Evolutionary conservation across 306 rosid species (phyloP).

Genomic region (Adenanthera pavonina): DNA sequence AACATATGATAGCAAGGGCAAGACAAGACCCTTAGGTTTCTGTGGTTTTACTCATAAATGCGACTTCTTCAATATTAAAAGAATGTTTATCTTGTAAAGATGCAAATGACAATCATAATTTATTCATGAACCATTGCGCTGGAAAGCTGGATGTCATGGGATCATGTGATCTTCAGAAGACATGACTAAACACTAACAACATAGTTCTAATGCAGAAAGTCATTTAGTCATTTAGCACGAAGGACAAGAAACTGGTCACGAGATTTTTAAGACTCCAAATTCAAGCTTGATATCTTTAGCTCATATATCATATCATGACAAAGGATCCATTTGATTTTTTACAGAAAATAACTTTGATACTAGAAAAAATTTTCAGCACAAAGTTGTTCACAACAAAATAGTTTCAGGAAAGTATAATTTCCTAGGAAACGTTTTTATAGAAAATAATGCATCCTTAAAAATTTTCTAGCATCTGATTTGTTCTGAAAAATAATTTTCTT

Average conservation of each 20-base stretch:
- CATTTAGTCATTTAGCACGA: not conserved
- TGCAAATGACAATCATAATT: slow-evolving; percentile 25
- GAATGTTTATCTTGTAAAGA: slow-evolving; percentile 30
- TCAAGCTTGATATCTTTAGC: not conserved
- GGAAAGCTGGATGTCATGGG: not conserved
- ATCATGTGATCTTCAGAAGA: slow-evolving; percentile 12
- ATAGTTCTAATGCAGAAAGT: not conserved
- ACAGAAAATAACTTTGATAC: not conserved
- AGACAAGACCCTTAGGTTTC: not conserved
- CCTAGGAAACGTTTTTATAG: not conserved
- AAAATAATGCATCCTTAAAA: not conserved
- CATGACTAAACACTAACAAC: not conserved
- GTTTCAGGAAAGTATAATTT: not conserved
- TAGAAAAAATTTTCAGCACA: not conserved
- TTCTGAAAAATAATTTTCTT: not conserved
- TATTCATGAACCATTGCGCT: slow-evolving; percentile 20
- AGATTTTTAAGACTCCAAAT: slow-evolving; percentile 10
- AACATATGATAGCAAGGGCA: slow-evolving; percentile 16
- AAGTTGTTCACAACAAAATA: not conserved
- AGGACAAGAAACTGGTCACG: slow-evolving; percentile 12
- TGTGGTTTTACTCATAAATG: slow-evolving; percentile 21
- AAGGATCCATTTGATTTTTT: not conserved
- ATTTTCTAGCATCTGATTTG: not conserved
- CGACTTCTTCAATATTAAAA: slow-evolving; percentile 35
- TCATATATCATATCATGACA: not conserved